Evolutionary conservation across 2,329 filamentous ascomycete genomes (phyloP), one percentile per base, ranked within the genome.

Genomic region (Paecilomyces sp.): DNA sequence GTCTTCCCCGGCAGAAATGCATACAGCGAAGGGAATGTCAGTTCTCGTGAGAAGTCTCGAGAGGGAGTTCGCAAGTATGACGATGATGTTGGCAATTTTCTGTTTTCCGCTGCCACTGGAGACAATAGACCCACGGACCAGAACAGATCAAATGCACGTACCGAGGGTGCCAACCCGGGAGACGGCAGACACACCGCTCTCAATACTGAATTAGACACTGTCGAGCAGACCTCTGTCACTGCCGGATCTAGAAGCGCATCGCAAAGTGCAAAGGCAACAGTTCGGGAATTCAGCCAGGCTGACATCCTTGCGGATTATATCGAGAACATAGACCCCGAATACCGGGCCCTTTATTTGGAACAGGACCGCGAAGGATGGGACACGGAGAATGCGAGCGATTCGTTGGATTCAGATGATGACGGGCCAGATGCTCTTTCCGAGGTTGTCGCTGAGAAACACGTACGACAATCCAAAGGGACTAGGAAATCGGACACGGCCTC

Each of bases 1-100:
- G 70, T 77, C 6, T 77, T 77, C 54, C 66, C 61, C 22, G 75
- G 74, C 22, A 68, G 75, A 58, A 67, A 62, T 18, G 68, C 60
- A n/a, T 68, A 3, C 66, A 55, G 60, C 69, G 70, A 67, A 59
- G 64, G 67, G 71, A 25, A 33, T 22, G 25, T 33, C 33, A 33
- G 31, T 13, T 25, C 56, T 13, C 57, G 55, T 52, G 56, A 34
- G 12, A 57, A 25, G 22, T n/a, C 24, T 25, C 22, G 28, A 53
- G 24, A 53, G 13, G 24, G 12, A 18, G 13, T 47, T 9, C 41
- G 41, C 41, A 47, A 47, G 13, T 47, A 47, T 22, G n/a, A 47
- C 15, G 41, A 47, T 15, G 18, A 22, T 9, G 41, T 47, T n/a
- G n/a, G 18, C 41, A 47, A 22, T 47, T 33, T 33, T 33, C 15